A percentile compares a stretch with the other conserved stretches of the same genome.
phyloP scores from a whole-genome alignment of 202 grass and related monocot species.

The Dendrocalamus latiflorus region DNA sequence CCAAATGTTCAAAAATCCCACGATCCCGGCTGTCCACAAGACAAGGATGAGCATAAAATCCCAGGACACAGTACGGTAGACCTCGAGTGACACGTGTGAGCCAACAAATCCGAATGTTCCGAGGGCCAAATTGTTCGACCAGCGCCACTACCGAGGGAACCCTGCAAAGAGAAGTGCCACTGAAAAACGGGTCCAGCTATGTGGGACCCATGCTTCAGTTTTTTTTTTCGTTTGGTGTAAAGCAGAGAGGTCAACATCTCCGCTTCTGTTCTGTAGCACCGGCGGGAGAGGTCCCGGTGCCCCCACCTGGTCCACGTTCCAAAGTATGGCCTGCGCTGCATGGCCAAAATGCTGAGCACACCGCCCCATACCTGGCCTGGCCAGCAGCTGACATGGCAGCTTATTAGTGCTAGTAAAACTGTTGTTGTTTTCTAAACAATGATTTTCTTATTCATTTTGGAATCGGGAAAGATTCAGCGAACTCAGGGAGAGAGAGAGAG shows the following conservation, averaged over 20 bases:
- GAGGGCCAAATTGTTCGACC: not conserved
- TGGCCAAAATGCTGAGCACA: slow-evolving; percentile 12
- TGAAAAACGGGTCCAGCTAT: not conserved
- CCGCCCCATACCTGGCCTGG: not conserved
- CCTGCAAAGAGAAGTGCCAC: not conserved
- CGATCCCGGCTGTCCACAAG: not conserved
- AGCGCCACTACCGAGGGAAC: not conserved
- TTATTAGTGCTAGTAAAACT: not conserved
- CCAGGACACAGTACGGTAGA: not conserved
- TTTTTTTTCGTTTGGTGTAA: not conserved
- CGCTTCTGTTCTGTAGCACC: slow-evolving; percentile 3
- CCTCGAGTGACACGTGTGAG: slow-evolving; percentile 31
- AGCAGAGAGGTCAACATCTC: slow-evolving; percentile 15
- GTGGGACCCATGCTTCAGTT: not conserved
- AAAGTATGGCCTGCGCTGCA: slow-evolving; percentile 6
- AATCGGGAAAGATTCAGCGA: not conserved
- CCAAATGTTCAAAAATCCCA: not conserved
- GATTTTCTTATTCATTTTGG: not conserved
- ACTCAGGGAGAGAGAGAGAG: too few relatives aligned
- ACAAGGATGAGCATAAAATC: not conserved
- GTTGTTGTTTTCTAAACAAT: not conserved
- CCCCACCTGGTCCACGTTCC: slow-evolving; percentile 31
- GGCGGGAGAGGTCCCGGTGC: not conserved
- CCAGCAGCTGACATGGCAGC: too few relatives aligned
- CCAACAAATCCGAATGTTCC: slow-evolving; percentile 59